These are phyloP conservation scores for Hirschioporus abietinus DNA, from an alignment of 768 basidiomycete species.

Conservation along the genomic window DNA sequence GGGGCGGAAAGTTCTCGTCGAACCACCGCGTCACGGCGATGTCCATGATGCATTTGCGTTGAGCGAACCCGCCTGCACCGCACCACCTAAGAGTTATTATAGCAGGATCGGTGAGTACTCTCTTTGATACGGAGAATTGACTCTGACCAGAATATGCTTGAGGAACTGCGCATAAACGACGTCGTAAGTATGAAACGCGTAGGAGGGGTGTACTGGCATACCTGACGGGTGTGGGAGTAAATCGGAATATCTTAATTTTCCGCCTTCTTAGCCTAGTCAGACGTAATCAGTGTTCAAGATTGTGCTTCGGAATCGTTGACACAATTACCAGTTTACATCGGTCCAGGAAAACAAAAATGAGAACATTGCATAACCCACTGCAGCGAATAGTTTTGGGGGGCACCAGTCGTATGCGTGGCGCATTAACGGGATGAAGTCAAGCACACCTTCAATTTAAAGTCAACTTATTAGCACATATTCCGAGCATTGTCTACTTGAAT, in stretches of 20 bases:
- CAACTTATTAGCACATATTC: no score
- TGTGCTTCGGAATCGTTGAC: no score
- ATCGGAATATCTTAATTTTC: constrained; percentile 45
- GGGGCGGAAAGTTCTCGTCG: constrained; percentile 39
- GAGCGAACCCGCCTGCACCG: constrained; percentile 37
- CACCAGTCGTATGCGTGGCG: constrained; percentile 36
- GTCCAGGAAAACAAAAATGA: constrained; percentile 44
- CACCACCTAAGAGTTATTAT: constrained; percentile 28
- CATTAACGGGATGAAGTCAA: constrained; percentile 48
- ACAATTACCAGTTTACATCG: constrained; percentile 41
- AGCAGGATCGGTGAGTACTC: background rate
- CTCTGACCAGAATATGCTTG: constrained; percentile 14
- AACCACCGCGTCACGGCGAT: constrained; percentile 25
- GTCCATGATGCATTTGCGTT: constrained; percentile 33
- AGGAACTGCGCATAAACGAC: constrained; percentile 7
- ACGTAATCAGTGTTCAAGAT: no score
- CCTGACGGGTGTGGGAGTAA: constrained; percentile 42
- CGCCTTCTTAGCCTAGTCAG: constrained; percentile 33
- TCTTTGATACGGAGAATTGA: background rate
- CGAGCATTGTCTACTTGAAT: no score
- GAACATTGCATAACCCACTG: constrained; percentile 42
- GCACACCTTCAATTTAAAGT: constrained; percentile 26
- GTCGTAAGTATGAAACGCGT: background rate
- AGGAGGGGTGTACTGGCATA: constrained; percentile 31
- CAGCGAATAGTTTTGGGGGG: constrained; percentile 33